Evolutionary conservation across 2,329 filamentous ascomycete genomes (phyloP), one percentile per base, ranked within the genome.

Genomic region (Colletotrichum lupini): DNA sequence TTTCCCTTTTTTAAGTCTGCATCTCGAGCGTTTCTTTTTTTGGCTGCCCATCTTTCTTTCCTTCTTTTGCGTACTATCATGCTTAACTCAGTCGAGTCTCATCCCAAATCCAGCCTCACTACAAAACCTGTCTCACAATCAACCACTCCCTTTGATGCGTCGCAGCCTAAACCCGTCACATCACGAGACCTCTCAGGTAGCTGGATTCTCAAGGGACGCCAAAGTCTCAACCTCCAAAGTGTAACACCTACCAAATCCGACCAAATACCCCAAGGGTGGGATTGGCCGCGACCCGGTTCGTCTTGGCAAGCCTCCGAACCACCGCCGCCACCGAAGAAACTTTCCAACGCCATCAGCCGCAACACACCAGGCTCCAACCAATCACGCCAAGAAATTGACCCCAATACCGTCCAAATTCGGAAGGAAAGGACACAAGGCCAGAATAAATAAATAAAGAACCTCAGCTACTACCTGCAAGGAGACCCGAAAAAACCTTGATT

Each of bases 361-460:
- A 19, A 9, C 19, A 49, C 46, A n/a, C 37, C 30, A 11, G 7
- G 30, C 30, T 32, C n/a, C 42, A n/a, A 30, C 19, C 70, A 70
- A 73, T 73, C 70, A 69, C 70, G 66, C 70, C 70, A 60, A 73
- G 70, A 37, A 32, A 64, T 32, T 26, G 30, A 55, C 59, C 42
- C 60, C 7, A 30, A 30, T 19, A 14, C 24, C 65, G 22, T 60
- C 69, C 65, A 24, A 42, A 73, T 64, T 64, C 68, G 70, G 59
- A 58, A 70, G 37, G 26, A 58, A 52, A 12, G n/a, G 26, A 5
- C 2, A 6, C 8, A 32, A 32, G 30, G 30, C 30, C 30, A 4
- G 3, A 8, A 32, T 26, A 28, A 24, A 30, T 16, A 9, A 32
- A 14, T n/a, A 8, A 22, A 24, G 11, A 30, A 30, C 19, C 32